phyloP scores from a whole-genome alignment of 2,329 filamentous ascomycete species.

The Aspergillus unguis region DNA sequence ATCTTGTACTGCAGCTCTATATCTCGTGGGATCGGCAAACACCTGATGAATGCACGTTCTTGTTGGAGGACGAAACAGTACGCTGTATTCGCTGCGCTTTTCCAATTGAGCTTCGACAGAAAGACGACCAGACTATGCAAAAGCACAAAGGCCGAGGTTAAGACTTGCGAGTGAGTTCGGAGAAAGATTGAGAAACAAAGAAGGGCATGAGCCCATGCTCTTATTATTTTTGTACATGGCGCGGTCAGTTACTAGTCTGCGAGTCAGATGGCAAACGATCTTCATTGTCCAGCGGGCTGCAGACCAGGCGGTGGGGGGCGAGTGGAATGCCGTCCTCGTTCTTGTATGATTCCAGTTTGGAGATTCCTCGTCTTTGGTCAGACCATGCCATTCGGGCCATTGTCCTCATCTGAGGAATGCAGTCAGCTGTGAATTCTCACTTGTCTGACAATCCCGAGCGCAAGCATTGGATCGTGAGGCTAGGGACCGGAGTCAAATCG shows the following conservation, averaged over 20 bases:
- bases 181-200: background rate
- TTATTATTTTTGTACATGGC: slow-evolving; percentile 4
- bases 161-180: background rate
- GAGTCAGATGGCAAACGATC: slow-evolving; percentile 13
- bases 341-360: background rate
- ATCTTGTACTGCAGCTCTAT: background rate
- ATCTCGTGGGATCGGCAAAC: slow-evolving; percentile 15
- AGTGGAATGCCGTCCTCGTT: slow-evolving; percentile 3
- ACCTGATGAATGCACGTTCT: slow-evolving; percentile 6
- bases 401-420: slow-evolving; percentile 3
- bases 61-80: background rate
- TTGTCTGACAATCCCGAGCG: background rate
- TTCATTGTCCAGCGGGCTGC: background rate
- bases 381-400: slow-evolving; percentile 3
- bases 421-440: background rate
- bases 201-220: slow-evolving; percentile 6
- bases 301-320: slow-evolving; percentile 5
- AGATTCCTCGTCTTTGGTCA: background rate
- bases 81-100: too few relatives aligned
- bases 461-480: background rate
- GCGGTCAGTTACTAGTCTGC: slow-evolving; percentile 5
- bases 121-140: background rate
- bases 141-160: background rate
- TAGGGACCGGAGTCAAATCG: slow-evolving; percentile 9
- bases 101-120: too few relatives aligned